These are phyloP conservation scores for Penicillium parvum DNA, from an alignment of 495 filamentous ascomycete species.

Conservation along the genomic window DNA sequence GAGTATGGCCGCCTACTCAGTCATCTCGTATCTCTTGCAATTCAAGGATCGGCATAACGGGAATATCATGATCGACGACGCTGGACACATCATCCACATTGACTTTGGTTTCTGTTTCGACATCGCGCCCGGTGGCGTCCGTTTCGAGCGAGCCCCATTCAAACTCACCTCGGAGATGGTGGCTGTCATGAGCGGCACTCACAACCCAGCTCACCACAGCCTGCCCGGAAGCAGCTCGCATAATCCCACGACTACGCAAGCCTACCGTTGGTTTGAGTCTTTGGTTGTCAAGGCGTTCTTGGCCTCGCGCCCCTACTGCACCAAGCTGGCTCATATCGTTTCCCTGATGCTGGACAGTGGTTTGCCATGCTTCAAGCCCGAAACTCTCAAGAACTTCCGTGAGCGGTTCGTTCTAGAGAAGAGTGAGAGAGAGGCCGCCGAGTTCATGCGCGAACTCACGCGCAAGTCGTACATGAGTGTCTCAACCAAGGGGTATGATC, in stretches of 20 bases:
- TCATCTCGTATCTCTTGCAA: conserved; percentile 93
- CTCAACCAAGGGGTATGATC: conserved; percentile 89
- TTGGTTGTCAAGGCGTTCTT: conserved; percentile 94
- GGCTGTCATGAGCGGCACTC: conserved; percentile 88
- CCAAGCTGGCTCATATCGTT: conserved; percentile 85
- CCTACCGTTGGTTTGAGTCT: conserved; percentile 95
- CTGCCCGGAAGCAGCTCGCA: conserved; percentile 34
- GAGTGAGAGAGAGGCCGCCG: conserved; percentile 89
- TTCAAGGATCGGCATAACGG: conserved; percentile 99
- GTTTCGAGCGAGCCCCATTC: conserved; percentile 96
- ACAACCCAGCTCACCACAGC: conserved; percentile 36
- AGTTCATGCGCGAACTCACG: conserved; percentile 84
- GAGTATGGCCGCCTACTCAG: conserved; percentile 99
- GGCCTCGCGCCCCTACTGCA: conserved; percentile 78
- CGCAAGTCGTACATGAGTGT: conserved; percentile 84
- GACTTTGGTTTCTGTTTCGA: conserved; percentile 99
- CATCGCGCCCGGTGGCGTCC: conserved; percentile 92
- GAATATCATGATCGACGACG: conserved; percentile 98
- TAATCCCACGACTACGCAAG: conserved; percentile 64
- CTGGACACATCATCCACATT: conserved; percentile 96
- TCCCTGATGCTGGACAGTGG: conserved; percentile 94
- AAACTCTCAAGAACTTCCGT: conserved; percentile 86
- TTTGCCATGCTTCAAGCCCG: conserved; percentile 96
- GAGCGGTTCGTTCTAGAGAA: conserved; percentile 92
- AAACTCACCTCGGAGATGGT: conserved; percentile 98